Percentiles rank a stretch among this genome's conserved stretches.
phyloP scores from a whole-genome alignment of 345 rosid genomes.

The Trapa incisa region DNA sequence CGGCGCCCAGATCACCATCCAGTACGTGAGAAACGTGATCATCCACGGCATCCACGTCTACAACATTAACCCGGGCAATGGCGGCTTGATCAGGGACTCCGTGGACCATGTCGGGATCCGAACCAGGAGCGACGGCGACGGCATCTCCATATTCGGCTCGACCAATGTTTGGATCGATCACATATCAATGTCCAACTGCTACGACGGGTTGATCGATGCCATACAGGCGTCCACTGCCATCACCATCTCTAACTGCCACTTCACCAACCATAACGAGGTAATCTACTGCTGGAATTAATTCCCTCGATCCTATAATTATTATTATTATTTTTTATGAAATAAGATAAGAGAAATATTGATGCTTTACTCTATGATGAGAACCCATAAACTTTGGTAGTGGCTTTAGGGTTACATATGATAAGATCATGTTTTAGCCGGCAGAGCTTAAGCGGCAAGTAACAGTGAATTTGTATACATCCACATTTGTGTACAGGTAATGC shows the following conservation, averaged over 20 bases:
- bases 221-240: conserved; percentile 58
- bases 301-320: no score
- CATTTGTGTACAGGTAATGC: conserved; percentile 34
- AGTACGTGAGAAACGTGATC: conserved; percentile 44
- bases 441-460: not conserved
- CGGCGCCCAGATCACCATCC: conserved; percentile 62
- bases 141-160: conserved; percentile 53
- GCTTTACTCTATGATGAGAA: no score
- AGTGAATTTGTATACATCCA: not conserved
- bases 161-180: conserved; percentile 71
- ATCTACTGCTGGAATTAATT: not conserved
- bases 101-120: conserved; percentile 42
- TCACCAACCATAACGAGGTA: conserved; percentile 72
- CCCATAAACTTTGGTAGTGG: no score
- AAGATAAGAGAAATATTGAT: no score
- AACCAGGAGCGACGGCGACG: conserved; percentile 66
- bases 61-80: conserved; percentile 25
- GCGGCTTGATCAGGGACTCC: conserved; percentile 60
- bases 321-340: no score
- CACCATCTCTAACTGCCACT: conserved; percentile 70
- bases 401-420: no score
- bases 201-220: conserved; percentile 63
- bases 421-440: no score
- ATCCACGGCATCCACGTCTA: conserved; percentile 62
- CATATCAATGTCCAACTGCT: conserved; percentile 47